phyloP scores from a whole-genome alignment of 129 eudicot genomes.

The Calendula officinalis region DNA sequence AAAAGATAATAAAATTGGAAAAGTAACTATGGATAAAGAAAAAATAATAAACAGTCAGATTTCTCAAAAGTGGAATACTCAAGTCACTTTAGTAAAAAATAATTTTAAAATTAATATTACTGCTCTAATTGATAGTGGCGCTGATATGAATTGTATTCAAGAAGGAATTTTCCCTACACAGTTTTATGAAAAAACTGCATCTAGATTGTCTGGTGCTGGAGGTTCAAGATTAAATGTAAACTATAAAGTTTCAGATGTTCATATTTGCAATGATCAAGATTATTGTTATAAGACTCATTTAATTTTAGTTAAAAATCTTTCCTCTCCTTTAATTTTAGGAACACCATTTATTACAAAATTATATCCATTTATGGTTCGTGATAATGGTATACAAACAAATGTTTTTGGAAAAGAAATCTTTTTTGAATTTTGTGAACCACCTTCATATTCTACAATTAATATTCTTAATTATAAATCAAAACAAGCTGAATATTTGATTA shows the following conservation, averaged over 20 bases:
- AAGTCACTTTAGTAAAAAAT: not conserved
- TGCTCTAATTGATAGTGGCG: not conserved
- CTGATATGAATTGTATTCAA: not conserved
- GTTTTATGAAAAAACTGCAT: not conserved
- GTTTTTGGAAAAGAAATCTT: not conserved
- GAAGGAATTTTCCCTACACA: not conserved
- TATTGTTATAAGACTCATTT: not conserved
- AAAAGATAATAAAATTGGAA: not conserved
- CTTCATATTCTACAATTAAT: not conserved
- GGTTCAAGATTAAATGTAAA: not conserved
- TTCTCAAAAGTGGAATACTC: not conserved
- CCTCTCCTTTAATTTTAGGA: not conserved
- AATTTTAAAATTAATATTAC: not conserved
- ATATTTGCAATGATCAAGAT: not conserved
- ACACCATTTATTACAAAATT: not conserved
- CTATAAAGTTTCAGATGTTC: not conserved
- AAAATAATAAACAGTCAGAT: not conserved
- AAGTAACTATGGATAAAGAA: not conserved
- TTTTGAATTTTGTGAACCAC: not conserved
- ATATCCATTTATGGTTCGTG: not conserved
- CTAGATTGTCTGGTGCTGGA: not conserved
- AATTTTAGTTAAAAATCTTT: not conserved
- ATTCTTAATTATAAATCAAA: not conserved
- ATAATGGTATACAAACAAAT: not conserved
- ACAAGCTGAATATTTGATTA: not conserved